Base-by-base conservation (phyloP, 2,329 filamentous ascomycete species). In the Hypoxylon rubiginosum region DNA sequence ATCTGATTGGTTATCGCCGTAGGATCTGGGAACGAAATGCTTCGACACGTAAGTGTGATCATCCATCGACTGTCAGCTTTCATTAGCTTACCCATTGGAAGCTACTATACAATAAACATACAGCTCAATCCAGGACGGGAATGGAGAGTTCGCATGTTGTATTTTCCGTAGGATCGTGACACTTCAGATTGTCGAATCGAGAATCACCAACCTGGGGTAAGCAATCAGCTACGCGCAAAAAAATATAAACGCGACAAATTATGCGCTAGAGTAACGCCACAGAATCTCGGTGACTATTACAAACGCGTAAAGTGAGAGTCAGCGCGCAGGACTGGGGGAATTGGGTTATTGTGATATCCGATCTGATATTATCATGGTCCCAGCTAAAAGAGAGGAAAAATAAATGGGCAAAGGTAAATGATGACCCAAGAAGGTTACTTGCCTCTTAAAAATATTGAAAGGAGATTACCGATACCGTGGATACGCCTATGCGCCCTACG, bases 381-480 rank as follows among this genome's bases (percentile, higher is more conserved):
- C 13, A 15, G 32, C 32, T 36, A 13, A 4, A 15, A 36, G 32
- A 13, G 10, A 15, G 10, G 10, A 15, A 9, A 36, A 36, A 36
- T 13, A 15, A 36, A 13, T 30, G 28, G 28, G 13, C 32, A 36
- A 36, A 36, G 13, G 10, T 36, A 7, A 30, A 30, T 30, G 8
- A 30, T 9, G 21, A 30, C 28, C 28, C 2, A 24, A 32, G 30
- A 11, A 11, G 30, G 30, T 32, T 32, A 11, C 10, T 1, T 32
- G 10, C 30, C 30, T 32, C 30, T 32, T 24, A 4, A 30, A 9
- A 36, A 36, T 11, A 36, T 36, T 36, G 10, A 41, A 41, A 41
- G 60, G 60, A 58, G 54, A 63, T 53, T 58, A 51, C 36, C 36
- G 39, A 39, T 34, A 34, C 48, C 53, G 17, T 52, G 24, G 17